Base-by-base conservation (phyloP, 2,329 filamentous ascomycete species). In the Colletotrichum sp. region DNA sequence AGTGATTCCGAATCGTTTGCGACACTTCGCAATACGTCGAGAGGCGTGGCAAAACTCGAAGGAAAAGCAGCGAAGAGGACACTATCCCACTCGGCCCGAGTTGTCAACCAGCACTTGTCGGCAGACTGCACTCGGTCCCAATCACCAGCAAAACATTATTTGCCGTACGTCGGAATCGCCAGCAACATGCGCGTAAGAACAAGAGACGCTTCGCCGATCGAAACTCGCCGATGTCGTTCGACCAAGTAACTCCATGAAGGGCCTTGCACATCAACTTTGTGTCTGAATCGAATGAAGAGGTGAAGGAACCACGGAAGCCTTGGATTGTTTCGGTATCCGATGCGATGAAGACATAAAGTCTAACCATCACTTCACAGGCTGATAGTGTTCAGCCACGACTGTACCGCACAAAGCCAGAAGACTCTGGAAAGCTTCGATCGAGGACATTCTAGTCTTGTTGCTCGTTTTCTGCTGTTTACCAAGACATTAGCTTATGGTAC, bases 381-480 rank as follows among this genome's bases (percentile, higher is more conserved):
- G 16, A 44, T 11, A 44, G 36, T 6, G 3, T 44, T n/a, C 39
- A 44, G 39, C 11, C 39, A 19, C 19, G 19, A 44, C 39, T 6
- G 19, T 11, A 0, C 11, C 0, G 9, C 39, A 44, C 15, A 3
- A 48, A 22, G 16, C 5, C 11, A n/a, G n/a, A 22, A 22, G 6
- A 0, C 44, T 4, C 44, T 13, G 6, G n/a, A n/a, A 48, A 22
- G 11, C n/a, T 22, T 52, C 44, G n/a, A 52, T 7, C 44, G 44
- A 52, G 6, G n/a, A n/a, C 6, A 48, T 2, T 48, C 44, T 0
- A 13, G 11, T 22, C 11, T 6, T 0, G 3, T 52, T 52, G 0
- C 2, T 0, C 44, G 22, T 0, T 52, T 52, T 13, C 11, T 22
- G n/a, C n/a, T 52, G 0, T 52, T 22, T 8, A 5, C 0, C 0